Evolutionary conservation across 106 monocot genomes (phyloP), one percentile per base, ranked within the genome.

Genomic region (Xerophyta viscosa): DNA sequence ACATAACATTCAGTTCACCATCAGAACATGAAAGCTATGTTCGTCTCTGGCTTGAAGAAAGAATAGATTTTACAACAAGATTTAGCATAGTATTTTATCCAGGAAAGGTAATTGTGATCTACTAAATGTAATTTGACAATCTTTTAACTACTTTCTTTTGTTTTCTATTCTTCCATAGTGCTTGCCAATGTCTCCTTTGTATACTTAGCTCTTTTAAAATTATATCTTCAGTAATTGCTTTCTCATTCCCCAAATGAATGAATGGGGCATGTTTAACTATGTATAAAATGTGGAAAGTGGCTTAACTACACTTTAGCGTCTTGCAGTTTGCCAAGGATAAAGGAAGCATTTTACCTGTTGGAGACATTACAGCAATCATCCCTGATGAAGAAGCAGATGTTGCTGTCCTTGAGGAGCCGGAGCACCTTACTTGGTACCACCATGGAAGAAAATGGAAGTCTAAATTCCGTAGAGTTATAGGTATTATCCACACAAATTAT

Each of bases 401-500:
- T 19, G 33, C 29, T 4, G 20, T 54, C 11, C 20, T 54, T 18
- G 54, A 36, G 14, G 31, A 54, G 54, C 33, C 33, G 15, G 54
- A 36, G 13, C 29, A 54, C 14, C 29, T 30, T 7, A 54, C 13
- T 15, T 31, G 29, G 54, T 31, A 54, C n/a, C 93, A 94, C 69
- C 93, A 94, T 65, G 93, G 93, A 5, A 71, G 61, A 15, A 84
- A 53, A 58, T 94, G 93, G 93, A 94, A 94, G 69, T 49, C 51
- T 27, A 94, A 94, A 60, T 88, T 94, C 66, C 69, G 64, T 18
- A 26, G 37, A 66, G 93, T 94, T 17, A 78, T 88, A 49, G 93
- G 93, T 31, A 33, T 94, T 58, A 72, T 94, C 48, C 93, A 84
- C 62, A 94, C 93, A 29, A 94, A 94, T 57, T 94, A 94, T 67